Percentiles rank a stretch among this genome's conserved stretches.
These are phyloP conservation scores for Themeda triandra DNA, from an alignment of 176 grass and related monocot genomes.

Conservation along the genomic window DNA sequence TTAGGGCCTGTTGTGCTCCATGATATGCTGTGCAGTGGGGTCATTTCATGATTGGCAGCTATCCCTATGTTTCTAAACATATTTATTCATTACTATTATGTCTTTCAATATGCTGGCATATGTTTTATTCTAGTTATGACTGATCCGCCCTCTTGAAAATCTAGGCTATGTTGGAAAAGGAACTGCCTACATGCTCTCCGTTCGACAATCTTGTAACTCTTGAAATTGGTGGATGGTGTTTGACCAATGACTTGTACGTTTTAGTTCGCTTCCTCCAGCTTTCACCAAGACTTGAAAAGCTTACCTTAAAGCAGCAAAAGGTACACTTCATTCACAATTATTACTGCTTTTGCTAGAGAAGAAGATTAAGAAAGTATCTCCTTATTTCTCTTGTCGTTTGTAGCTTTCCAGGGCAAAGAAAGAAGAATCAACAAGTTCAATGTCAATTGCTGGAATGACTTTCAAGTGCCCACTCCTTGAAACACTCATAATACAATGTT, in stretches of 20 bases:
- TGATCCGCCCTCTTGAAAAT: neutral
- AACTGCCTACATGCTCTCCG: conserved; percentile 12
- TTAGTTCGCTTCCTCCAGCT: conserved; percentile 29
- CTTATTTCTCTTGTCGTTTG: neutral
- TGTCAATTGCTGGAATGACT: conserved; percentile 1
- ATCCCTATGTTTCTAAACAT: neutral
- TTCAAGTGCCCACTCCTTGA: conserved; percentile 25
- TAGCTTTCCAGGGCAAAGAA: neutral
- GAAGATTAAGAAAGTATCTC: neutral
- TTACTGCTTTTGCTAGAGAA: neutral
- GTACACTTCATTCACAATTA: neutral
- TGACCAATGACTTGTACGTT: neutral
- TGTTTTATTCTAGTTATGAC: neutral
- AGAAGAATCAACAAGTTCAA: neutral
- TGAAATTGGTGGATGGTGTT: conserved; percentile 22
- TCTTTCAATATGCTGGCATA: neutral
- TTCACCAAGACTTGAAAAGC: conserved; percentile 20
- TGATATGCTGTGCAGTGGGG: neutral
- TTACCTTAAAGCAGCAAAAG: neutral
- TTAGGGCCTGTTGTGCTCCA: neutral
- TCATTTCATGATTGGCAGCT: neutral
- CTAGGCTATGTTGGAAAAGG: conserved; percentile 40
- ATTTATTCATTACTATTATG: neutral
- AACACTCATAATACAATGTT: conserved; percentile 14
- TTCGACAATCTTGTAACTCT: conserved; percentile 12